These are phyloP conservation scores for Sarcomyxa edulis DNA, from an alignment of 768 basidiomycete genomes.

Conservation along the genomic window DNA sequence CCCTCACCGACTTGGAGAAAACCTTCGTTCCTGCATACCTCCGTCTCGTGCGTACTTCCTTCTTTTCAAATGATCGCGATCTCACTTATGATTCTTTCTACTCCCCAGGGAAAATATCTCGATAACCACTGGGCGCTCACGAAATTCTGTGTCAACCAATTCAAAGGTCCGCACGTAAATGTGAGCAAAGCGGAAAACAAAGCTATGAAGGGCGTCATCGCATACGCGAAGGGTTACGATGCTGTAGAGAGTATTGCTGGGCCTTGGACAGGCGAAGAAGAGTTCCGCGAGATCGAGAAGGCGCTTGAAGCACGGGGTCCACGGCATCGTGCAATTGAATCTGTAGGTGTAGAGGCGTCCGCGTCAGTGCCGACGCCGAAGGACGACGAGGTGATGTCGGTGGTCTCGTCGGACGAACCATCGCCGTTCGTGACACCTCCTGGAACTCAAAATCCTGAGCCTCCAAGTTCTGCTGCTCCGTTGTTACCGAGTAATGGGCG, in stretches of 20 bases:
- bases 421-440: slow-evolving; percentile 36
- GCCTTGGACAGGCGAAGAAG: slow-evolving; percentile 54
- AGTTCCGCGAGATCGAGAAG: slow-evolving; percentile 49
- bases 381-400: slow-evolving; percentile 12
- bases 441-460: slow-evolving; percentile 53
- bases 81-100: slow-evolving; percentile 6
- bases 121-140: slow-evolving; percentile 80
- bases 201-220: slow-evolving; percentile 44
- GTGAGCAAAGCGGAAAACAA: slow-evolving; percentile 58
- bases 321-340: too few species aligned
- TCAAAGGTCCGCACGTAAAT: slow-evolving; percentile 59
- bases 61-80: neutral
- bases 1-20: slow-evolving; percentile 62
- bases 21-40: slow-evolving; percentile 70
- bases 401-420: slow-evolving; percentile 4
- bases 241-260: slow-evolving; percentile 47
- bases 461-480: slow-evolving; percentile 48
- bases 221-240: slow-evolving; percentile 58
- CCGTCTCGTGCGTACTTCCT: slow-evolving; percentile 47
- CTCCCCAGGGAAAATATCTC: slow-evolving; percentile 60
- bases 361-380: slow-evolving; percentile 11
- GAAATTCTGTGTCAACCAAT: slow-evolving; percentile 83
- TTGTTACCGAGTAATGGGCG: slow-evolving; percentile 35
- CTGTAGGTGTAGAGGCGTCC: too few species aligned
- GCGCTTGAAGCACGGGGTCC: slow-evolving; percentile 40